Conservation (phyloP, 2,329 filamentous ascomycete genomes). For the Penicillium vulpinum region DNA sequence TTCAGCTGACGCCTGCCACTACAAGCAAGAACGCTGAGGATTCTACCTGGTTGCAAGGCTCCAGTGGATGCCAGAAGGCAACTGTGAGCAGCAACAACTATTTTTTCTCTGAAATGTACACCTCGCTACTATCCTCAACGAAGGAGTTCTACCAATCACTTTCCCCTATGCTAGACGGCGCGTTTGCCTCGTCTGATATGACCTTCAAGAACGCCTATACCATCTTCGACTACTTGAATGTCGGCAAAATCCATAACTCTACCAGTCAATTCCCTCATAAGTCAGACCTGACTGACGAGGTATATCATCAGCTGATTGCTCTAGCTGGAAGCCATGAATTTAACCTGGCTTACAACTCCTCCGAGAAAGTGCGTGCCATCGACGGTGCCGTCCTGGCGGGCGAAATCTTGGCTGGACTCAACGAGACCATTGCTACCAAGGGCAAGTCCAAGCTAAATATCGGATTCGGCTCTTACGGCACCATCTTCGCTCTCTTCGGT, state of each 20-base stretch:
- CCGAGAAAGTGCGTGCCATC: conserved; percentile 49
- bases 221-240: conserved; percentile 66
- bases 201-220: conserved; percentile 64
- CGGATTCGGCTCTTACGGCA: conserved; percentile 63
- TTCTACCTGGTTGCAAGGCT: conserved; percentile 59
- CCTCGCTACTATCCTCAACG: conserved; percentile 49
- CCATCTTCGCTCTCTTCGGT: conserved; percentile 63
- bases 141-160: conserved; percentile 56
- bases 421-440: conserved; percentile 40
- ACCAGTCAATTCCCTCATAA: conserved; percentile 57
- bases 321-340: conserved; percentile 80
- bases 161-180: conserved; percentile 53
- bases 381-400: conserved; percentile 67
- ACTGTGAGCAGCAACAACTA: conserved; percentile 60
- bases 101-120: conserved; percentile 55
- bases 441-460: conserved; percentile 48
- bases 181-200: conserved; percentile 51
- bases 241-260: conserved; percentile 63
- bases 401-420: conserved; percentile 53
- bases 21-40: conserved; percentile 62
- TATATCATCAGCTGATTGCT: conserved; percentile 64
- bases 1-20: conserved; percentile 67
- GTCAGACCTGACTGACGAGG: conserved; percentile 60
- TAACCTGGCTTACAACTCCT: conserved; percentile 75
- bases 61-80: conserved; percentile 57